Evolutionary conservation across 495 filamentous ascomycete species (phyloP).

Genomic region (Massariosphaeria phaeospora): DNA sequence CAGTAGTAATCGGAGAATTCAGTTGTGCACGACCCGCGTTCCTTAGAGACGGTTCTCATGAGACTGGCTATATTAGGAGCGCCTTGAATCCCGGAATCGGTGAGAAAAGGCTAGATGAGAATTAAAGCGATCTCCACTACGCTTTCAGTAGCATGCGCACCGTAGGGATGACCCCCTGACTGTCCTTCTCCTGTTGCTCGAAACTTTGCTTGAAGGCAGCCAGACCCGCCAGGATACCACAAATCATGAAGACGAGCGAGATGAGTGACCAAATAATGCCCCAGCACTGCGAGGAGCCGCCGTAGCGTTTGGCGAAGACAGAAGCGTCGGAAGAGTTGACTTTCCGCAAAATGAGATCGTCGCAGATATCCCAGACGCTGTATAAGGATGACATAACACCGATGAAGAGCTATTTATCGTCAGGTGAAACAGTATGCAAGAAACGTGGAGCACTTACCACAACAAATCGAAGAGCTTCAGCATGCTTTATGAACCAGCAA

Average conservation of each 20-base stretch:
- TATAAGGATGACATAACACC: slow-evolving; percentile 75
- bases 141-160: slow-evolving; percentile 21
- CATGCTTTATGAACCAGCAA: slow-evolving; percentile 76
- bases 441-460: slow-evolving; percentile 45
- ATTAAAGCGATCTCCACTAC: no score
- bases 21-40: no score
- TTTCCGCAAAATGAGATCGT: slow-evolving; percentile 77
- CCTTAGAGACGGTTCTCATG: no score
- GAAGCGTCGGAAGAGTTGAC: slow-evolving; percentile 78
- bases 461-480: slow-evolving; percentile 65
- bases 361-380: slow-evolving; percentile 82
- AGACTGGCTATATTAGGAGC: no score
- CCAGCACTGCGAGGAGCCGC: slow-evolving; percentile 77
- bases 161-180: slow-evolving; percentile 61
- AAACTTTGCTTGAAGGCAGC: slow-evolving; percentile 69
- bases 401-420: slow-evolving; percentile 55
- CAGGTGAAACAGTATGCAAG: not conserved
- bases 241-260: slow-evolving; percentile 62
- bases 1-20: no score
- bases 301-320: slow-evolving; percentile 71
- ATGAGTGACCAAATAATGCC: slow-evolving; percentile 73
- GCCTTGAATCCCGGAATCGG: no score
- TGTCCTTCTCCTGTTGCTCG: slow-evolving; percentile 62
- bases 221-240: slow-evolving; percentile 65
- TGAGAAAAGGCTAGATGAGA: no score